Percentiles rank a stretch among this genome's conserved stretches.
Evolutionary conservation across 345 rosid species (phyloP).

Genomic region (Microcos paniculata): DNA sequence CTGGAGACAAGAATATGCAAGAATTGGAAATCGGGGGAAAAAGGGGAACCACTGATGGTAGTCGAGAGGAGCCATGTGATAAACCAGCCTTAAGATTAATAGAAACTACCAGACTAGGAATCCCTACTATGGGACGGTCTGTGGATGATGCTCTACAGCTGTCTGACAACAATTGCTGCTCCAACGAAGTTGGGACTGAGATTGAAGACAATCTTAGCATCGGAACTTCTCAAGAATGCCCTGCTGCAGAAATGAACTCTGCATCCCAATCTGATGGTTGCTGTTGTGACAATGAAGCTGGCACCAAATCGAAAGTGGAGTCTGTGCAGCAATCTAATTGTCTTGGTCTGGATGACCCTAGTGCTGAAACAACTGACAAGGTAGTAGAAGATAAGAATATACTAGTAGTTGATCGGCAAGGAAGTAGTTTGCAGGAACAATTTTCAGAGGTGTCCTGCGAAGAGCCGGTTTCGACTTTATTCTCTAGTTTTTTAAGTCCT

Average conservation of each 20-base stretch:
- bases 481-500: slow-evolving; percentile 27
- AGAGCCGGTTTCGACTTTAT: neutral
- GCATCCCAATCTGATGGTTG: neutral
- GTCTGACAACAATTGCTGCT: neutral
- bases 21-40: neutral
- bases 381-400: slow-evolving; percentile 4
- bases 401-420: slow-evolving; percentile 15
- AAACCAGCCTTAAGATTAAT: slow-evolving; percentile 7
- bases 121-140: neutral
- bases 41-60: neutral
- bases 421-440: slow-evolving; percentile 36
- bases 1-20: neutral
- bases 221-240: neutral
- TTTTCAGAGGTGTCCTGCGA: slow-evolving; percentile 40
- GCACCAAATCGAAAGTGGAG: neutral
- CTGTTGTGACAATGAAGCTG: slow-evolving; percentile 15
- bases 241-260: neutral
- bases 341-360: neutral
- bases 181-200: neutral
- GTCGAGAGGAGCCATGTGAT: slow-evolving; percentile 4
- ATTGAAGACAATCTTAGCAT: neutral
- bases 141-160: neutral
- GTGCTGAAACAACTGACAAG: neutral
- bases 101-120: neutral
- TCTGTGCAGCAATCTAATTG: slow-evolving; percentile 9